phyloP scores from a whole-genome alignment of 345 rosid species.

The Microthlaspi erraticum region DNA sequence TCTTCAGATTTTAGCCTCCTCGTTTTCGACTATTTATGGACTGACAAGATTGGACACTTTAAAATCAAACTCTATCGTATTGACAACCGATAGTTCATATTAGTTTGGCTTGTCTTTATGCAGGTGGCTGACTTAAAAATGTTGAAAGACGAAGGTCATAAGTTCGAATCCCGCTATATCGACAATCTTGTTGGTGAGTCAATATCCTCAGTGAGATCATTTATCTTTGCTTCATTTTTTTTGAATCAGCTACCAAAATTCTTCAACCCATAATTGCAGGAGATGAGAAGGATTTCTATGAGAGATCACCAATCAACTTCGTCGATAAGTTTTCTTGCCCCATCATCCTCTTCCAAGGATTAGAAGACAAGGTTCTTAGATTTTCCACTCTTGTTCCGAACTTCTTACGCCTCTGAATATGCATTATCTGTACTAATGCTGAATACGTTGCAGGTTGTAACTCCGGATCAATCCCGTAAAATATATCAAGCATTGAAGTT shows the following conservation, averaged over 20 bases:
- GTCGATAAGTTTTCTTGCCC: constrained; percentile 93
- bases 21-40: background rate
- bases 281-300: constrained; percentile 66
- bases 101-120: constrained; percentile 27
- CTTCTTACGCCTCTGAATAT: background rate
- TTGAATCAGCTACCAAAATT: constrained; percentile 18
- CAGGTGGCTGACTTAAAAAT: constrained; percentile 84
- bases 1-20: too few relatives aligned
- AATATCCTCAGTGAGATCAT: background rate
- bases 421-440: background rate
- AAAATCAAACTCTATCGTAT: background rate
- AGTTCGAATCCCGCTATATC: constrained; percentile 84
- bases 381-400: background rate
- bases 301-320: constrained; percentile 86
- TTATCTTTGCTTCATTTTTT: constrained; percentile 10
- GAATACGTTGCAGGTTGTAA: constrained; percentile 67
- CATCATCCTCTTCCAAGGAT: constrained; percentile 88
- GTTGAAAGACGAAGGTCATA: constrained; percentile 85
- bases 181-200: constrained; percentile 94
- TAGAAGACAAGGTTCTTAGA: constrained; percentile 83
- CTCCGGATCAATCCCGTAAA: constrained; percentile 89
- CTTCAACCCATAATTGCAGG: constrained; percentile 54
- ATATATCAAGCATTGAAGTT: constrained; percentile 77
- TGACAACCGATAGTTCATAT: constrained; percentile 1
- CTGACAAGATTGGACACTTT: background rate